phyloP scores from a whole-genome alignment of 2,329 filamentous ascomycete species.

The Knufia petricola region DNA sequence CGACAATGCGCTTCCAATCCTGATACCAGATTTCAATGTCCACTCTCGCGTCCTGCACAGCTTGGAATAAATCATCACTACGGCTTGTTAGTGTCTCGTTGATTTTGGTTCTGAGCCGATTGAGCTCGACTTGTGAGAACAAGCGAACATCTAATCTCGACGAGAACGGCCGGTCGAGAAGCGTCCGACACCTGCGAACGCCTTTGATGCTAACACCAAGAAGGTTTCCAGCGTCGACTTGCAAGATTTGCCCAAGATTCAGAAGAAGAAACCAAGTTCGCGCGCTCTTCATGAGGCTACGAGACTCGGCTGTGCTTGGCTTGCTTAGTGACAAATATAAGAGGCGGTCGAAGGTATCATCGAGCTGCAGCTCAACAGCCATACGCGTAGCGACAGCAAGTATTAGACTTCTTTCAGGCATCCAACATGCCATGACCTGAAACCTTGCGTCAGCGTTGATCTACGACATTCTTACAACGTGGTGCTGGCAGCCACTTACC shows the following conservation, averaged over 20 bases:
- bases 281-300: slow-evolving; percentile 33
- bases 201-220: slow-evolving; percentile 32
- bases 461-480: not conserved
- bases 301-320: slow-evolving; percentile 20
- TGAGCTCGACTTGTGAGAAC: slow-evolving; percentile 42
- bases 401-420: slow-evolving; percentile 42
- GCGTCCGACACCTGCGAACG: slow-evolving; percentile 36
- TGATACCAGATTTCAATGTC: slow-evolving; percentile 41
- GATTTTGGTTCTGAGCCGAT: slow-evolving; percentile 22
- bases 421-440: slow-evolving; percentile 42
- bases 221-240: slow-evolving; percentile 38
- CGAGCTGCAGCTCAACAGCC: slow-evolving; percentile 41
- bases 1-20: slow-evolving; percentile 22
- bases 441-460: not conserved
- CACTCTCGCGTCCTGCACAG: slow-evolving; percentile 38
- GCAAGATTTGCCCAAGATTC: slow-evolving; percentile 44
- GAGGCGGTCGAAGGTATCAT: slow-evolving; percentile 32
- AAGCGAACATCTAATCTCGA: slow-evolving; percentile 43
- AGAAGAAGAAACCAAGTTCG: slow-evolving; percentile 46
- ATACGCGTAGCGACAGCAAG: slow-evolving; percentile 43
- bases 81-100: slow-evolving; percentile 30
- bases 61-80: slow-evolving; percentile 31
- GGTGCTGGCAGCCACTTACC: not conserved
- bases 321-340: slow-evolving; percentile 1
- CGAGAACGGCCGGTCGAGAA: slow-evolving; percentile 36